Evolutionary conservation across 2,329 filamentous ascomycete genomes (phyloP).

Genomic region (Pseudocercospora pini-densiflorae): DNA sequence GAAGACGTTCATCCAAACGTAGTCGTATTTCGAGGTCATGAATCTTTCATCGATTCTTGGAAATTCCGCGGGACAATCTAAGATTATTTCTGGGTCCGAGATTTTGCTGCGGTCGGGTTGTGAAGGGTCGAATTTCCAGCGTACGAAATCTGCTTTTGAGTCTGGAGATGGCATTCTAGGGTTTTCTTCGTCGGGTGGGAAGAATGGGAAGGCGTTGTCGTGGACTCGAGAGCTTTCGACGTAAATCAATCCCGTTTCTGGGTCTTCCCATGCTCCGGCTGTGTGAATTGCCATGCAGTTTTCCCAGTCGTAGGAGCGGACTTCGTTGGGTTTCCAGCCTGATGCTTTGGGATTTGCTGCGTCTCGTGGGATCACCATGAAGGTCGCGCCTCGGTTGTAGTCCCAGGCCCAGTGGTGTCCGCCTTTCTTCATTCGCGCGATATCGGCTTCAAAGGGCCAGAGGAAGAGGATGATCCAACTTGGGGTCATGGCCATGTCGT

Average conservation of each 20-base stretch:
- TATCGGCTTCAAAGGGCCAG: constrained; percentile 43
- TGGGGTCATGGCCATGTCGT: constrained; percentile 46
- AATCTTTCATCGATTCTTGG: constrained; percentile 52
- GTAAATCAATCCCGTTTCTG: constrained; percentile 43
- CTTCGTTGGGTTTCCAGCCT: constrained; percentile 26
- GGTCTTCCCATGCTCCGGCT: constrained; percentile 49
- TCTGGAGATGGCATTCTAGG: constrained; percentile 36
- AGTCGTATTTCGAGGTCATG: constrained; percentile 45
- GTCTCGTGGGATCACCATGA: constrained; percentile 34
- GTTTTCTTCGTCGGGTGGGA: constrained; percentile 43
- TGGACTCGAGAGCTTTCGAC: constrained; percentile 46
- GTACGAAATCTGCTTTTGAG: constrained; percentile 48
- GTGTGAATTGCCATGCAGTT: constrained; percentile 49
- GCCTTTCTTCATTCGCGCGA: constrained; percentile 44
- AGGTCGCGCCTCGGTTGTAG: constrained; percentile 29
- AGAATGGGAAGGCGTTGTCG: constrained; percentile 50
- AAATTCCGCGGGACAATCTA: constrained; percentile 50
- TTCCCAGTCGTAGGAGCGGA: constrained; percentile 25
- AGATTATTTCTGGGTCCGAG: constrained; percentile 37
- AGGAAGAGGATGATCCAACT: constrained; percentile 46
- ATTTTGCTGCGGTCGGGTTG: constrained; percentile 35
- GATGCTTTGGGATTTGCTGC: constrained; percentile 20
- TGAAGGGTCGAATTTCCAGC: constrained; percentile 48
- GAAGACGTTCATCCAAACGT: constrained; percentile 48
- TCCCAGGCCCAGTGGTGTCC: constrained; percentile 49